Conservation (phyloP, 371 early-diverging fungal species). For the Mucor plumbeus region DNA sequence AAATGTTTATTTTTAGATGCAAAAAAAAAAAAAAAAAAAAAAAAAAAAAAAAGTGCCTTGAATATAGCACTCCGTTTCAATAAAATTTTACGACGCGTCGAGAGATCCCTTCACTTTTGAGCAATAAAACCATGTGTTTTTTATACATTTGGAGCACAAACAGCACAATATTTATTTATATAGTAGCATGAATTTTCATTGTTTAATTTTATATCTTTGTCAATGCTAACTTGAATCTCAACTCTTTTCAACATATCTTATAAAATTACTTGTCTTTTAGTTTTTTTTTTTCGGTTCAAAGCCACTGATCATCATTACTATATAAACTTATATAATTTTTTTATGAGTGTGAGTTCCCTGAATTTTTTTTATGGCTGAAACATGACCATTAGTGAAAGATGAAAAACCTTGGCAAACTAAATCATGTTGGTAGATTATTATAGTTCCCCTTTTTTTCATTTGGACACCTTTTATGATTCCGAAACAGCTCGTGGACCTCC, state of each 20-base stretch:
- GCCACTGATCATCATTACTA: background rate
- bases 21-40: background rate
- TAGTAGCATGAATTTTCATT: background rate
- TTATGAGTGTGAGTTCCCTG: background rate
- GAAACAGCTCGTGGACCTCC: slow-evolving; percentile 41
- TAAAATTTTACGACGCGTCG: background rate
- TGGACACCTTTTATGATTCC: background rate
- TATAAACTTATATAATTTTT: background rate
- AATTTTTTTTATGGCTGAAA: slow-evolving; percentile 14
- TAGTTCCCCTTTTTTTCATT: background rate
- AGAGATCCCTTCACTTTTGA: background rate
- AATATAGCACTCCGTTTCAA: background rate
- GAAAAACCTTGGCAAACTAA: background rate
- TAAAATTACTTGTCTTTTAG: background rate
- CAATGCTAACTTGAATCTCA: slow-evolving; percentile 8
- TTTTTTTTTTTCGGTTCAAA: background rate
- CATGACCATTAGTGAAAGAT: slow-evolving; percentile 16
- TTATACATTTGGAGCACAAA: slow-evolving; percentile 2
- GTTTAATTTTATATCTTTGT: background rate
- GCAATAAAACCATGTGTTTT: slow-evolving; percentile 7
- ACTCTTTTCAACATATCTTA: background rate
- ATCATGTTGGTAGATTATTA: background rate
- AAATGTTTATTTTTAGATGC: background rate
- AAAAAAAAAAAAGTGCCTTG: background rate
- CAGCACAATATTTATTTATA: slow-evolving; percentile 5